Percentiles rank a stretch among this genome's conserved stretches.
These are phyloP conservation scores for Russula abietina DNA, from an alignment of 768 basidiomycete genomes.

Conservation along the genomic window DNA sequence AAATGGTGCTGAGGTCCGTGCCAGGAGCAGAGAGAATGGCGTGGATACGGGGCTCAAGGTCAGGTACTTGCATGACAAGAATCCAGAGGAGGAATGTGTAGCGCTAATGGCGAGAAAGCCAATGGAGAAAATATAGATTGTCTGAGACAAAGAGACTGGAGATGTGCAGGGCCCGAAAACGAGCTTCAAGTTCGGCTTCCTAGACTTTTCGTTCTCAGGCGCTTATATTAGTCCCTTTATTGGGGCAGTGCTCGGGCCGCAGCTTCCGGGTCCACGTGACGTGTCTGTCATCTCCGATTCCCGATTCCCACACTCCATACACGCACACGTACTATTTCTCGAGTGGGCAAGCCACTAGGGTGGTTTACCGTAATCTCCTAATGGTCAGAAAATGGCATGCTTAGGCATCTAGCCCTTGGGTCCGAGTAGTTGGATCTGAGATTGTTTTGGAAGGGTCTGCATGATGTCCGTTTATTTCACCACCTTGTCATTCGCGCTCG, in stretches of 20 bases:
- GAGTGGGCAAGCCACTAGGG: neutral
- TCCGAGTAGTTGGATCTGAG: no score
- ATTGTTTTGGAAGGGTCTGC: no score
- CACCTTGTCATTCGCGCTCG: no score
- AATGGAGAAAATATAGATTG: neutral
- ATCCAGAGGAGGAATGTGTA: neutral
- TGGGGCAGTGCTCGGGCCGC: conserved; percentile 25
- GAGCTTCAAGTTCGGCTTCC: neutral
- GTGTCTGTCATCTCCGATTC: conserved; percentile 2
- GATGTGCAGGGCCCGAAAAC: neutral
- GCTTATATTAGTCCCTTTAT: conserved; percentile 4
- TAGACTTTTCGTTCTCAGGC: neutral
- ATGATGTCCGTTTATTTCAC: no score
- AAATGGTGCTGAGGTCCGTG: conserved; percentile 72
- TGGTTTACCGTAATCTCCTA: no score
- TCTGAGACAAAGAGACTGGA: neutral
- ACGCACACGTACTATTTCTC: no score
- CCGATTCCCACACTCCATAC: neutral
- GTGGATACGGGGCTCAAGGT: conserved; percentile 56
- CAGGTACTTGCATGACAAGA: conserved; percentile 31
- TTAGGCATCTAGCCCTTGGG: neutral
- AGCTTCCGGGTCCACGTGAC: conserved; percentile 2
- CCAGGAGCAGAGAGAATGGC: conserved; percentile 70
- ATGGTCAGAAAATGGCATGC: no score
- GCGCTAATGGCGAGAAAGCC: neutral